phyloP scores from a whole-genome alignment of 1,284 basidiomycete genomes.

The Puccinia coronata region DNA sequence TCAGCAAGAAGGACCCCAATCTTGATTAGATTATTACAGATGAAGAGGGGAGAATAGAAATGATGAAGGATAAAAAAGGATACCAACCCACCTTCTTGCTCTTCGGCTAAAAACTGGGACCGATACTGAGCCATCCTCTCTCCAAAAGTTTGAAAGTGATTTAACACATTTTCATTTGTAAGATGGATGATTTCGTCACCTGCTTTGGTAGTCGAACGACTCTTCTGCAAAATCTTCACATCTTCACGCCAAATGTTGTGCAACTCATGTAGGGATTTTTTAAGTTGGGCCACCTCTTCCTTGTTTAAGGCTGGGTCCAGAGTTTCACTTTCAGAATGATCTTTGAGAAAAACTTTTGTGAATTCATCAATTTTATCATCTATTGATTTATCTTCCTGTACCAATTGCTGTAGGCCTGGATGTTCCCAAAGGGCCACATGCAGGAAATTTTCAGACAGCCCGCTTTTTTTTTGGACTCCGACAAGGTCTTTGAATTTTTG shows the following conservation, averaged over 20 bases:
- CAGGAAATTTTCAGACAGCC: background rate
- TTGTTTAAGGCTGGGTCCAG: background rate
- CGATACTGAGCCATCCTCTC: background rate
- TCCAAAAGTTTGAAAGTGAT: background rate
- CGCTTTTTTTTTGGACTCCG: background rate
- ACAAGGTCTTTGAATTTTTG: too few species aligned
- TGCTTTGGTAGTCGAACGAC: too few species aligned
- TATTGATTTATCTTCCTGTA: background rate
- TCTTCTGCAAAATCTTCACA: background rate
- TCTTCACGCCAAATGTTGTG: background rate
- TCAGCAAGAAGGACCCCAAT: too few species aligned
- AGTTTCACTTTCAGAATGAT: background rate
- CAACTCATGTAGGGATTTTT: background rate
- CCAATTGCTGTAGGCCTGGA: background rate
- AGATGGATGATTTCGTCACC: background rate
- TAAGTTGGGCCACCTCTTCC: background rate
- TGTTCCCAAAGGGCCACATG: background rate
- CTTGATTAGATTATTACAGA: background rate
- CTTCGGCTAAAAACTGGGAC: background rate
- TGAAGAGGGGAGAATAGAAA: background rate
- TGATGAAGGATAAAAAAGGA: background rate
- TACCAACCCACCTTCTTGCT: background rate
- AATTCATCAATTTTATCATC: background rate
- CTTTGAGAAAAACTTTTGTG: background rate
- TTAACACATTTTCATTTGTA: too few species aligned